Conservation (phyloP, 306 rosid genomes). For the Acacia melanoxylon region DNA sequence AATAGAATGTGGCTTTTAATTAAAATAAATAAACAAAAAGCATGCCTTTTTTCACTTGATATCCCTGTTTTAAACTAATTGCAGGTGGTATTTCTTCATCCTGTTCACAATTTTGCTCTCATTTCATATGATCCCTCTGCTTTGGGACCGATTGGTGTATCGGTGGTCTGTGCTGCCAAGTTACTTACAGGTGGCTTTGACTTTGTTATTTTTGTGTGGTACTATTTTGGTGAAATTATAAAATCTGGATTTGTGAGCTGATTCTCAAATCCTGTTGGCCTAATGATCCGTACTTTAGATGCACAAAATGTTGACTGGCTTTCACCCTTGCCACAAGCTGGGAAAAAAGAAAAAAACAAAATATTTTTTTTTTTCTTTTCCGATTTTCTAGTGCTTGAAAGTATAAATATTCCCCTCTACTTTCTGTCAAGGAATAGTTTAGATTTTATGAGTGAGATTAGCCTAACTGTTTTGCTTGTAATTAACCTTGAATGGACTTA, state of each 20-base stretch:
- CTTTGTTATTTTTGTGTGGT: conserved; percentile 2
- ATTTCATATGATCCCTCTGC: conserved; percentile 93
- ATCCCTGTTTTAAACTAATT: conserved; percentile 28
- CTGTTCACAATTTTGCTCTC: conserved; percentile 92
- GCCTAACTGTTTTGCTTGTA: conserved; percentile 7
- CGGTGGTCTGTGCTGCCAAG: conserved; percentile 84
- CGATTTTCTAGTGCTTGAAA: conserved; percentile 6
- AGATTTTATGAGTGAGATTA: conserved; percentile 9
- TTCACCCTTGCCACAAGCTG: neutral
- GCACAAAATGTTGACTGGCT: neutral
- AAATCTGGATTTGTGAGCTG: neutral
- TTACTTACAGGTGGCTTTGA: conserved; percentile 76
- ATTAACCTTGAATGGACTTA: conserved; percentile 16
- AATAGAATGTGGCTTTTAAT: conserved; percentile 4
- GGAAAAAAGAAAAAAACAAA: neutral
- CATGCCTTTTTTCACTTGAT: neutral
- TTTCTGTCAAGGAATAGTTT: conserved; percentile 17
- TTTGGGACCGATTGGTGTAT: conserved; percentile 80
- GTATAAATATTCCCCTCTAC: conserved; percentile 15
- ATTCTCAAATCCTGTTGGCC: neutral
- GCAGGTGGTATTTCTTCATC: conserved; percentile 96
- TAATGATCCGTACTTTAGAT: conserved; percentile 12
- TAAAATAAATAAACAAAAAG: conserved; percentile 21
- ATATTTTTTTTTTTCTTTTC: too few relatives aligned
- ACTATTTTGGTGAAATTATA: neutral